A percentile compares a stretch with the other conserved stretches of the same genome.
These are phyloP conservation scores for Barbarea vulgaris DNA, from an alignment of 345 rosid genomes.

Conservation along the genomic window DNA sequence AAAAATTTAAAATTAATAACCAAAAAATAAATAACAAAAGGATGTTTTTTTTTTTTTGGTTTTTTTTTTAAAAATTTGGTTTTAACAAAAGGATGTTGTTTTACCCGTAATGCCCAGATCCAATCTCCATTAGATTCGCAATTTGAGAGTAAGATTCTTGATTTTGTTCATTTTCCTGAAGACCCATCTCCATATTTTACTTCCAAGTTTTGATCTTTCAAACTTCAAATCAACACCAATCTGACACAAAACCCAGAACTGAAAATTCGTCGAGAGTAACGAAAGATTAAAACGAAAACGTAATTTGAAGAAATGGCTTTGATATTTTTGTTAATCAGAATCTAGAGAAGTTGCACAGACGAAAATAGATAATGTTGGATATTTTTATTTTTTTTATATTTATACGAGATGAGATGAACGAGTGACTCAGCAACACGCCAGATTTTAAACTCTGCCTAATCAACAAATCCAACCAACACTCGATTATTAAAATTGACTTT, in stretches of 20 bases:
- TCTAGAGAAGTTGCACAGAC: constrained; percentile 12
- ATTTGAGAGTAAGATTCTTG: constrained; percentile 17
- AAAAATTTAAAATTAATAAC: constrained; percentile 30
- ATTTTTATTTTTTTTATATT: constrained; percentile 25
- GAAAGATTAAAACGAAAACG: background rate
- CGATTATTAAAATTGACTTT: background rate
- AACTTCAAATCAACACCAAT: background rate
- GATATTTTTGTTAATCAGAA: background rate
- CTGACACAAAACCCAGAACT: background rate
- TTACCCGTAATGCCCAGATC: constrained; percentile 72
- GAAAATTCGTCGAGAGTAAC: background rate
- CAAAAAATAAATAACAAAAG: no score
- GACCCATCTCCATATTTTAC: constrained; percentile 38
- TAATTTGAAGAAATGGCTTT: background rate
- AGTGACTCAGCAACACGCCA: constrained; percentile 41
- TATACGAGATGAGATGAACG: background rate
- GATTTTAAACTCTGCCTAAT: background rate
- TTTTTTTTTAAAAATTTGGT: no score
- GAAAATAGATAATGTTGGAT: background rate
- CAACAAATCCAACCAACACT: background rate
- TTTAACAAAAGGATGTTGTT: no score
- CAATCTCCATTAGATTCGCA: constrained; percentile 44
- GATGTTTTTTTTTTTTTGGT: no score
- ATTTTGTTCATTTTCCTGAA: constrained; percentile 23
- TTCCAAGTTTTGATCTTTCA: constrained; percentile 16